Evolutionary conservation across 2,329 filamentous ascomycete species (phyloP).

Genomic region (Pseudocercospora musae): DNA sequence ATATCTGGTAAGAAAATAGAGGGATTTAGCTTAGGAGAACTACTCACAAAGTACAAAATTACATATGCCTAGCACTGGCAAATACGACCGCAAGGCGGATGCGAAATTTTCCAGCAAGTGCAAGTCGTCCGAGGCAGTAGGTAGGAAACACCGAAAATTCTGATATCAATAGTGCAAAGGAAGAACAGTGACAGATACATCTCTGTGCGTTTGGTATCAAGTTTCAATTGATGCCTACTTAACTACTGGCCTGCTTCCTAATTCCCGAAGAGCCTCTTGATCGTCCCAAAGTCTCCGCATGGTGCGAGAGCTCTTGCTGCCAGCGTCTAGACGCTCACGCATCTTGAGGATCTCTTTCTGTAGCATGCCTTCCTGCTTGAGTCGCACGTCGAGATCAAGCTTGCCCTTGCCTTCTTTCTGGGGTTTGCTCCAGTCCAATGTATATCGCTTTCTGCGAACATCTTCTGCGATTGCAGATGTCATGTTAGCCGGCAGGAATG

Average conservation of each 20-base stretch:
- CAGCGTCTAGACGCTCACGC: neutral
- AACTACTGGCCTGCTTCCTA: no score
- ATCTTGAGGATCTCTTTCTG: neutral
- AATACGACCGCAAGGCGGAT: no score
- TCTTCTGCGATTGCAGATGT: neutral
- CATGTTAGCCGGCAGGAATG: neutral
- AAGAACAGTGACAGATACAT: no score
- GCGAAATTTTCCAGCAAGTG: neutral
- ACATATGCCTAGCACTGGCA: no score
- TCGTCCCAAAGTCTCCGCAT: neutral
- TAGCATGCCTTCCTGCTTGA: neutral
- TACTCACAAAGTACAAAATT: no score
- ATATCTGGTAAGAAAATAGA: no score
- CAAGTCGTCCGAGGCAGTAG: neutral
- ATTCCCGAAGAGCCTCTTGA: neutral
- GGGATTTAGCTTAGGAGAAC: no score
- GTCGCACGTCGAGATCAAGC: neutral
- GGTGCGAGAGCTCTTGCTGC: neutral
- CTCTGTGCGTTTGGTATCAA: no score
- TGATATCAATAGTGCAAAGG: no score
- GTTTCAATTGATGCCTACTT: no score
- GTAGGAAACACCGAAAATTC: no score
- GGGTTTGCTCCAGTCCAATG: neutral
- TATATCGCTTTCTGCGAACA: neutral
- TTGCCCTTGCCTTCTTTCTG: neutral